These are phyloP conservation scores for Fusarium dlaminii DNA, from an alignment of 2,329 filamentous ascomycete genomes.

Conservation along the genomic window DNA sequence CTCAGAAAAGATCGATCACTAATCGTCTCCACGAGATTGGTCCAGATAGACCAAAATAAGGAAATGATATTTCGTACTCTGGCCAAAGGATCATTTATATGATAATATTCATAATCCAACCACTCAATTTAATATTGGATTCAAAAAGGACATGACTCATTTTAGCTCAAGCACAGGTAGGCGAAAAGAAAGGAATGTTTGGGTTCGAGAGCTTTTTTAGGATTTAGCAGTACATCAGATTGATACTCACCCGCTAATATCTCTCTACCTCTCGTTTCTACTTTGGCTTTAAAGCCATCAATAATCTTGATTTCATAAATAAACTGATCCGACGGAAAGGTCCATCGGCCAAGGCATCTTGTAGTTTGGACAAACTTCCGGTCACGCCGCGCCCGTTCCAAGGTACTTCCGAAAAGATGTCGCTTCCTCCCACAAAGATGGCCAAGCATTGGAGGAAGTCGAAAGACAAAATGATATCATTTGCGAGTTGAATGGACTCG, in stretches of 20 bases:
- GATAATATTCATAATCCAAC: background rate
- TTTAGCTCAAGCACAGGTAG: background rate
- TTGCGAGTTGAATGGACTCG: rapidly evolving
- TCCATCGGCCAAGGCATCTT: background rate
- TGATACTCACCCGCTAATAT: background rate
- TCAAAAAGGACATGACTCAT: too few relatives aligned
- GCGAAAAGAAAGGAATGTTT: background rate
- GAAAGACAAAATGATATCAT: background rate
- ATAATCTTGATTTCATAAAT: background rate
- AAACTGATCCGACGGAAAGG: background rate
- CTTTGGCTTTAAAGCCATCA: too few relatives aligned
- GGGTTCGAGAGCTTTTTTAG: background rate
- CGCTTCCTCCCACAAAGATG: background rate
- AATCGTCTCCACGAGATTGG: background rate
- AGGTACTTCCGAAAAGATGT: background rate
- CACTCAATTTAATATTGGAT: too few relatives aligned
- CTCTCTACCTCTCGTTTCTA: background rate
- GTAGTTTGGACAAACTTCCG: background rate
- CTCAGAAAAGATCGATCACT: background rate
- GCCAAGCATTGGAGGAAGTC: background rate
- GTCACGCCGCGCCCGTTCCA: background rate
- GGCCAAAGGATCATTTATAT: background rate
- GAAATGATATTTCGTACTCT: background rate
- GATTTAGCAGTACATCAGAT: background rate
- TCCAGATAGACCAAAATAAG: background rate